phyloP scores from a whole-genome alignment of 2,329 filamentous ascomycete genomes.

The Nigrospora oryzae region DNA sequence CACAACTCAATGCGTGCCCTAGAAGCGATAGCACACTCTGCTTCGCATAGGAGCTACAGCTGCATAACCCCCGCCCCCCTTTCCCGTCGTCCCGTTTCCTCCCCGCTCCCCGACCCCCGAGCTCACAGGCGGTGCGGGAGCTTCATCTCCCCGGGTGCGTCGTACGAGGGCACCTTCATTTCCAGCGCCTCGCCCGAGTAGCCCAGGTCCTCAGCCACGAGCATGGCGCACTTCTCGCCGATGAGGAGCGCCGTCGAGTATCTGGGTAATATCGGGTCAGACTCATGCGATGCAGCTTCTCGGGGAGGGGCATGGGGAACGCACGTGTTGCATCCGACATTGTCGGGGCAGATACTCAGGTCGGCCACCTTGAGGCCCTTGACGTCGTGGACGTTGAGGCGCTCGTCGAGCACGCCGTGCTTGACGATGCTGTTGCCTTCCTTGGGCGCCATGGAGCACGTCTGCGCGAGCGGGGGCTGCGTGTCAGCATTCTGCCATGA shows the following conservation, averaged over 20 bases:
- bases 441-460: constrained; percentile 68
- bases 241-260: constrained; percentile 66
- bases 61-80: too few relatives aligned
- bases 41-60: too few relatives aligned
- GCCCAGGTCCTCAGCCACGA: constrained; percentile 65
- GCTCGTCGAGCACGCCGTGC: constrained; percentile 69
- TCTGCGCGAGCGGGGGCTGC: constrained; percentile 24
- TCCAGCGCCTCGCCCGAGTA: constrained; percentile 66
- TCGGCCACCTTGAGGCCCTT: constrained; percentile 72
- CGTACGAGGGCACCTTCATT: constrained; percentile 64
- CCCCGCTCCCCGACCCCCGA: too few relatives aligned
- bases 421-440: constrained; percentile 75
- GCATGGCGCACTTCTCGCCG: constrained; percentile 64
- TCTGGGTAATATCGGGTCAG: constrained; percentile 19
- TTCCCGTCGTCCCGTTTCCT: too few relatives aligned
- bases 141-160: constrained; percentile 42
- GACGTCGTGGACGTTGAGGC: constrained; percentile 70
- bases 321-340: constrained; percentile 62
- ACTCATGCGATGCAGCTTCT: not conserved
- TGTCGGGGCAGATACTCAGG: constrained; percentile 69
- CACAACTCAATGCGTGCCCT: too few relatives aligned
- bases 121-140: constrained; percentile 31
- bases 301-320: constrained; percentile 18
- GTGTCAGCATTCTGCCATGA: not conserved
- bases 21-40: too few relatives aligned